phyloP scores from a whole-genome alignment of 257 asterid species.

The Avicennia marina region DNA sequence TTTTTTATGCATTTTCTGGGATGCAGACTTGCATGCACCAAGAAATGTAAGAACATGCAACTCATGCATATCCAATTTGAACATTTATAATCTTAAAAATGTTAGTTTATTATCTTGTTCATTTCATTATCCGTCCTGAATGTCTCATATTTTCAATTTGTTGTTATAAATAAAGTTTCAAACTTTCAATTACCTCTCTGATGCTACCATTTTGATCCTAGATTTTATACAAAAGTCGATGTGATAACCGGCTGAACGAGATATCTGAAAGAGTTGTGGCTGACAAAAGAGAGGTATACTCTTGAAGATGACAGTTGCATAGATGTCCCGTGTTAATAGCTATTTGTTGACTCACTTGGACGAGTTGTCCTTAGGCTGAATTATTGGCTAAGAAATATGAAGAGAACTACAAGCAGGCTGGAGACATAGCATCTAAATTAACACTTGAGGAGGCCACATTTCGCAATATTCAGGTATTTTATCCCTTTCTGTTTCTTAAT shows the following conservation, averaged over 20 bases:
- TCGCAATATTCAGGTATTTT: conserved; percentile 89
- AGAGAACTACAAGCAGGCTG: conserved; percentile 81
- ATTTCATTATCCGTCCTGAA: background rate
- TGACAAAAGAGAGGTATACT: conserved; percentile 77
- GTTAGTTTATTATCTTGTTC: conserved; percentile 8
- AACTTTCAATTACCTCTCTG: too few species aligned
- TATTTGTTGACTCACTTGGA: conserved; percentile 24
- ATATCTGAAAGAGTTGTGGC: conserved; percentile 71
- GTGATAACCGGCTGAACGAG: conserved; percentile 89
- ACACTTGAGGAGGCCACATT: conserved; percentile 92
- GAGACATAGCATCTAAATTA: conserved; percentile 91
- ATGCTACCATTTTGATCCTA: conserved; percentile 41
- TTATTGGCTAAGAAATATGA: conserved; percentile 78
- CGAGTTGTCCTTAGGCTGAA: conserved; percentile 56
- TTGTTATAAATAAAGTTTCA: background rate
- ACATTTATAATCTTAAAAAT: too few species aligned
- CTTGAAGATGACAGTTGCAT: conserved; percentile 11
- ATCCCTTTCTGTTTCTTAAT: conserved; percentile 12
- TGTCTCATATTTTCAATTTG: background rate
- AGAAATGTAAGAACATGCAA: too few species aligned
- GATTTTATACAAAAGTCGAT: conserved; percentile 90
- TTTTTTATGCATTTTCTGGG: too few species aligned
- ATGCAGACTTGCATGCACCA: too few species aligned
- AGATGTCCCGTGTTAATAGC: conserved; percentile 3
- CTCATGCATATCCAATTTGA: too few species aligned